phyloP scores from a whole-genome alignment of 2,329 filamentous ascomycete species.

The Cercospora nicotianae region DNA sequence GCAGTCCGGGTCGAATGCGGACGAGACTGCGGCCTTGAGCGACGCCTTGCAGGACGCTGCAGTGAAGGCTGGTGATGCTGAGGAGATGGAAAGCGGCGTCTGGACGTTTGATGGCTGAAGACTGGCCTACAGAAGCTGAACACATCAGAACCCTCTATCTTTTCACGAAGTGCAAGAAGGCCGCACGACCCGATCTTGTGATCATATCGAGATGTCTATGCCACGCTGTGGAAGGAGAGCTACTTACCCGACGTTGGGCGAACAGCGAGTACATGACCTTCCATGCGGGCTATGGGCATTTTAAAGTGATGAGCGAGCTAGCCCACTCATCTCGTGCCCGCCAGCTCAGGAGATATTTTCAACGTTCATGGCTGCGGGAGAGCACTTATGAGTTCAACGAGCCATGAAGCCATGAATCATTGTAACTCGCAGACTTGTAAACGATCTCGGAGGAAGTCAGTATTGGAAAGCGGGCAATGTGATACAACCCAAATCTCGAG shows the following conservation, averaged over 20 bases:
- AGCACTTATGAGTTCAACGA: background rate
- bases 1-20: conserved; percentile 37
- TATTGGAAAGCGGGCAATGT: background rate
- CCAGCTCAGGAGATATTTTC: background rate
- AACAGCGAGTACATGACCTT: too few relatives aligned
- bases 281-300: background rate
- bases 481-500: background rate
- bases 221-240: background rate
- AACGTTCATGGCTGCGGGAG: background rate
- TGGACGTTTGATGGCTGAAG: conserved; percentile 31
- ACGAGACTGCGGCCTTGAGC: conserved; percentile 43
- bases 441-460: background rate
- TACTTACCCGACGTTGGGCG: background rate
- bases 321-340: background rate
- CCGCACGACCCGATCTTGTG: too few relatives aligned
- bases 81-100: conserved; percentile 25
- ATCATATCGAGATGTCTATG: background rate
- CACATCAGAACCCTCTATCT: background rate
- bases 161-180: background rate
- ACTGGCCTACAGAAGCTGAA: background rate
- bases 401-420: background rate
- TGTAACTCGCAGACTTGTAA: background rate
- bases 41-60: conserved; percentile 40
- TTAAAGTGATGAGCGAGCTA: background rate
- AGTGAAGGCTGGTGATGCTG: conserved; percentile 7